Evolutionary conservation across 2,329 filamentous ascomycete species (phyloP).

Genomic region (Talaromyces sp.): DNA sequence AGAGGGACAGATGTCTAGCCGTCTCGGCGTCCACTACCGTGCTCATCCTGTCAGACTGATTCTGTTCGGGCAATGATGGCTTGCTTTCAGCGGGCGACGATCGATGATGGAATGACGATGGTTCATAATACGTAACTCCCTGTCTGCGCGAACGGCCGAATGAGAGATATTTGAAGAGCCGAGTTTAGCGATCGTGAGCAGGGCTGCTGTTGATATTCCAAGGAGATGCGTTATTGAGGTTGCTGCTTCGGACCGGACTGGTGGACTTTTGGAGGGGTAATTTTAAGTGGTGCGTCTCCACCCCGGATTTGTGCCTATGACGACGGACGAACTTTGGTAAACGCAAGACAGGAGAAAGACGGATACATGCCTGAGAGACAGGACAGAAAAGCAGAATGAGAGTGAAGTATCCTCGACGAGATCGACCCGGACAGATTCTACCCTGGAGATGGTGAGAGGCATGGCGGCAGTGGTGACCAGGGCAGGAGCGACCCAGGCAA

Average conservation of each 20-base stretch:
- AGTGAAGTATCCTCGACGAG: background rate
- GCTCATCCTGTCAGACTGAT: slow-evolving; percentile 23
- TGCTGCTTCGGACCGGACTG: background rate
- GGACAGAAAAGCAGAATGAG: no score
- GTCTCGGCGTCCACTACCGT: slow-evolving; percentile 36
- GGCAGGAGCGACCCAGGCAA: background rate
- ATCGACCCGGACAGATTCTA: background rate
- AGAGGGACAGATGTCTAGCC: slow-evolving; percentile 42
- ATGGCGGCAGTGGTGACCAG: background rate
- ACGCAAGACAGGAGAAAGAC: background rate
- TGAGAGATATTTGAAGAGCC: slow-evolving; percentile 19
- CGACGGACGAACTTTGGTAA: background rate
- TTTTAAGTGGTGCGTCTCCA: background rate
- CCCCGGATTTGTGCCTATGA: background rate
- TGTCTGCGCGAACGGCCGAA: slow-evolving; percentile 2
- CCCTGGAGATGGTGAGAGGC: background rate
- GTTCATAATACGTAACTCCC: slow-evolving; percentile 17
- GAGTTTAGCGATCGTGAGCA: slow-evolving; percentile 16
- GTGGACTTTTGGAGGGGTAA: slow-evolving; percentile 1
- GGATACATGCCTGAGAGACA: background rate
- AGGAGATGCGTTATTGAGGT: background rate
- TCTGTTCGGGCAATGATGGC: slow-evolving; percentile 1
- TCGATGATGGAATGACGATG: slow-evolving; percentile 20
- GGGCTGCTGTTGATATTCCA: background rate
- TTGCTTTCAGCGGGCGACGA: slow-evolving; percentile 3